Percentiles rank a stretch among this genome's conserved stretches.
These are phyloP conservation scores for Helichrysum umbraculigerum DNA, from an alignment of 129 eudicot genomes.

Conservation along the genomic window DNA sequence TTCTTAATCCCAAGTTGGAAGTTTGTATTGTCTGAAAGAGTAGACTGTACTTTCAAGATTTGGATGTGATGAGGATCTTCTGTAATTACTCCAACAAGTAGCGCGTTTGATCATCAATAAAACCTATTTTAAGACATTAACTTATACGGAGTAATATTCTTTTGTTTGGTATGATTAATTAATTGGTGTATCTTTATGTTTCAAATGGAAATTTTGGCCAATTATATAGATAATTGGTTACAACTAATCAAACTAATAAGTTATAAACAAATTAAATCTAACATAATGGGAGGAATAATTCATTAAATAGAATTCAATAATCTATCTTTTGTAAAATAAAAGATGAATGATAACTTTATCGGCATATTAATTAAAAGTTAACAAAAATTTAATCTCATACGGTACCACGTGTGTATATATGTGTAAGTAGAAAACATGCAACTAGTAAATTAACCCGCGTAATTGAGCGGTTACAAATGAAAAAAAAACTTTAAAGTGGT, in stretches of 20 bases:
- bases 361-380: too few relatives aligned
- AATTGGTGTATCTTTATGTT: not conserved
- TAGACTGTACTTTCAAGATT: slow-evolving; percentile 15
- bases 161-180: not conserved
- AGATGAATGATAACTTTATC: too few relatives aligned
- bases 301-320: too few relatives aligned
- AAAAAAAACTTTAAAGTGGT: too few relatives aligned
- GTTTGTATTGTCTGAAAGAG: slow-evolving; percentile 12
- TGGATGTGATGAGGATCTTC: slow-evolving; percentile 13
- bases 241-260: not conserved
- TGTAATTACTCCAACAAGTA: not conserved
- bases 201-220: not conserved
- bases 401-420: too few relatives aligned
- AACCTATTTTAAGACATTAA: not conserved
- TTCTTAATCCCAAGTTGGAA: slow-evolving; percentile 32
- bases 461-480: too few relatives aligned
- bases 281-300: too few relatives aligned
- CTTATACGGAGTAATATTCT: not conserved
- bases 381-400: too few relatives aligned
- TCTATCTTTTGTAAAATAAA: too few relatives aligned
- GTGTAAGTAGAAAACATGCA: too few relatives aligned
- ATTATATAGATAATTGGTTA: not conserved
- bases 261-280: too few relatives aligned
- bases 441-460: too few relatives aligned
- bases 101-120: not conserved